These are phyloP conservation scores for Camellia granthamiana DNA, from an alignment of 148 eudicot genomes.

Conservation along the genomic window DNA sequence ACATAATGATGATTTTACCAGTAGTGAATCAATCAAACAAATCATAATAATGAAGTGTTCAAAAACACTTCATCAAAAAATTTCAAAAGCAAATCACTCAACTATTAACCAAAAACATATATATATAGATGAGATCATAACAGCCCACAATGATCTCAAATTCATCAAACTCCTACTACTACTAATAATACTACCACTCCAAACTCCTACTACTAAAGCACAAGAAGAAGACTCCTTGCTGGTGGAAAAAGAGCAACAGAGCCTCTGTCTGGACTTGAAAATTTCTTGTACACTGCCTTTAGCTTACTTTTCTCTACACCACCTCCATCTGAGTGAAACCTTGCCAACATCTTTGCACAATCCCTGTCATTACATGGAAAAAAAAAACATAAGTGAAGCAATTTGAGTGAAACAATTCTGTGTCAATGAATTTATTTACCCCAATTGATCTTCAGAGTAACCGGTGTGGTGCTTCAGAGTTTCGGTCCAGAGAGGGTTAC, in stretches of 20 bases:
- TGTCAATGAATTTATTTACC: constrained; percentile 21
- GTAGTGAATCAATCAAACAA: too few relatives aligned
- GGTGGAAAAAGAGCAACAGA: constrained; percentile 72
- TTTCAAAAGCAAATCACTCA: too few relatives aligned
- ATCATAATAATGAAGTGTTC: too few relatives aligned
- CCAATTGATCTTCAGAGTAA: constrained; percentile 50
- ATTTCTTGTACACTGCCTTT: constrained; percentile 59
- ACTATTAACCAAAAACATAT: too few relatives aligned
- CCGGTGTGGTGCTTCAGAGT: constrained; percentile 73
- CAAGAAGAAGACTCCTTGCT: constrained; percentile 17
- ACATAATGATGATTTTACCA: too few relatives aligned
- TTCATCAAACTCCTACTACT: too few relatives aligned
- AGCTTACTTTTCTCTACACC: constrained; percentile 32
- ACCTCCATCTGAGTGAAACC: constrained; percentile 34
- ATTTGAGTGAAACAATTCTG: too few relatives aligned
- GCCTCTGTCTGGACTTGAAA: constrained; percentile 41
- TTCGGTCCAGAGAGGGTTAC: constrained; percentile 59
- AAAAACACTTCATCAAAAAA: too few relatives aligned
- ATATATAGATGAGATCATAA: too few relatives aligned
- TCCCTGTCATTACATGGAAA: constrained; percentile 34
- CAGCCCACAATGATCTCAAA: too few relatives aligned
- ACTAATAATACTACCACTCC: too few relatives aligned
- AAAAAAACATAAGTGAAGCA: not conserved
- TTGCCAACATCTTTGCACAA: constrained; percentile 57
- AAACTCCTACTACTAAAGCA: too few relatives aligned